Evolutionary conservation across 768 basidiomycete species (phyloP).

Genomic region (Russula virescens): DNA sequence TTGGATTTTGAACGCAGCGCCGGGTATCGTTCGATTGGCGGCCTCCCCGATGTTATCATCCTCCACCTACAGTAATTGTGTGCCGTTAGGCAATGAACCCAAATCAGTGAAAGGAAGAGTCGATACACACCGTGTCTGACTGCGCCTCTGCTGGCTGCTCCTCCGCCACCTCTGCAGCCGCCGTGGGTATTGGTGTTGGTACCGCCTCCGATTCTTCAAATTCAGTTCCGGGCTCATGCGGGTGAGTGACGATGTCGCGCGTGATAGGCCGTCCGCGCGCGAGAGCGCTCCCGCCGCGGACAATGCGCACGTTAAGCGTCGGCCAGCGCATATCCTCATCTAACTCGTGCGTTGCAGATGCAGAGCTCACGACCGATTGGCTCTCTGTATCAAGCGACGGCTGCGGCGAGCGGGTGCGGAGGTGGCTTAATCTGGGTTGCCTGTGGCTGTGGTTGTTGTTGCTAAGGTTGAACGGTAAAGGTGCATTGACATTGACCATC

Average conservation of each 20-base stretch:
- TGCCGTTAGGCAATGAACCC: too few species aligned
- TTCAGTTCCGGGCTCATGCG: not conserved
- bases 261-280: slow-evolving; percentile 23
- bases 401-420: slow-evolving; percentile 25
- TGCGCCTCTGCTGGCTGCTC: not conserved
- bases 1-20: slow-evolving; percentile 27
- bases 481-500: slow-evolving; percentile 65
- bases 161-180: not conserved
- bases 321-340: slow-evolving; percentile 30
- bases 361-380: slow-evolving; percentile 28
- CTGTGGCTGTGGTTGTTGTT: slow-evolving; percentile 27
- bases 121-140: not conserved
- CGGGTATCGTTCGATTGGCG: not conserved
- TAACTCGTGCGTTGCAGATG: slow-evolving; percentile 29
- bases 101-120: not conserved
- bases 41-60: not conserved
- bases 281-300: slow-evolving; percentile 26
- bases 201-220: not conserved
- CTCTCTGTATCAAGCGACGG: slow-evolving; percentile 31
- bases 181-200: too few species aligned
- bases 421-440: not conserved
- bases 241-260: not conserved
- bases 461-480: slow-evolving; percentile 56
- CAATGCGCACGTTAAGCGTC: slow-evolving; percentile 30
- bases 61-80: not conserved